A percentile compares a stretch with the other conserved stretches of the same genome.
Conservation (phyloP, 805 yeast species). For the Wickerhamomyces chaumierensis region DNA sequence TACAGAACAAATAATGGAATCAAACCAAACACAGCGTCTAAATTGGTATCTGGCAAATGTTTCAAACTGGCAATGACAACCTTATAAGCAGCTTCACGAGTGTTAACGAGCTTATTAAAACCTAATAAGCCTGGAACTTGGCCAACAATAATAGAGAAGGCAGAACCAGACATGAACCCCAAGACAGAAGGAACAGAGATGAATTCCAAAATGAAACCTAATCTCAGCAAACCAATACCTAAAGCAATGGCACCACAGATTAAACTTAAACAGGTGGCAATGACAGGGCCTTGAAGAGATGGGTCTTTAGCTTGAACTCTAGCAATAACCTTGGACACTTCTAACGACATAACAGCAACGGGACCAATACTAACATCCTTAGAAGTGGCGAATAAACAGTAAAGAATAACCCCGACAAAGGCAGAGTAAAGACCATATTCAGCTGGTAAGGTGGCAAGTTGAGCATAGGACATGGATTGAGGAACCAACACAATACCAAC, state of each 20-base stretch:
- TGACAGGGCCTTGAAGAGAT: constrained; percentile 44
- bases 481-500: constrained; percentile 92
- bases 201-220: constrained; percentile 82
- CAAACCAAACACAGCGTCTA: constrained; percentile 87
- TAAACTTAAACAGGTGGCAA: constrained; percentile 72
- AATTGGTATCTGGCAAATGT: constrained; percentile 52
- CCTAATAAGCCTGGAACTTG: constrained; percentile 88
- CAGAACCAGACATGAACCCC: constrained; percentile 94
- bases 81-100: constrained; percentile 57
- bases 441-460: constrained; percentile 68
- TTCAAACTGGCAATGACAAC: constrained; percentile 66
- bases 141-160: constrained; percentile 69
- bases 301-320: constrained; percentile 45
- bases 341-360: constrained; percentile 89
- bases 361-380: constrained; percentile 96
- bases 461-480: constrained; percentile 92
- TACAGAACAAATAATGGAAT: constrained; percentile 64
- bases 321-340: constrained; percentile 68
- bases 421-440: constrained; percentile 88
- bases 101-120: constrained; percentile 49
- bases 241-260: constrained; percentile 79
- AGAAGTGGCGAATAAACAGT: constrained; percentile 87
- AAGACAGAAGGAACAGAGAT: constrained; percentile 86
- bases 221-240: constrained; percentile 71
- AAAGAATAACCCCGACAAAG: constrained; percentile 80